These are phyloP conservation scores for Haplographium delicatum DNA, from an alignment of 495 filamentous ascomycete genomes.

Conservation along the genomic window DNA sequence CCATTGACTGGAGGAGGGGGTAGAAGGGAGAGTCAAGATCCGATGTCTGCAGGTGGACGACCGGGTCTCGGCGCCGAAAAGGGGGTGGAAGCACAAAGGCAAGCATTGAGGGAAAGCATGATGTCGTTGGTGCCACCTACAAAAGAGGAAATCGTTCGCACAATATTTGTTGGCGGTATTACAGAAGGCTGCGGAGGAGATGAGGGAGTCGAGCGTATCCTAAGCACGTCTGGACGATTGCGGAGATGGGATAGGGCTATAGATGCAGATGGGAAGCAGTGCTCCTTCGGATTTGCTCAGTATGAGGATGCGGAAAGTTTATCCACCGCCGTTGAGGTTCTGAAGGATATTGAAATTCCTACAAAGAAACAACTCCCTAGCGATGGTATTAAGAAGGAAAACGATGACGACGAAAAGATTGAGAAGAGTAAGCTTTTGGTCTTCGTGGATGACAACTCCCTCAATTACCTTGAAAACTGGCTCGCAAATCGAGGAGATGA, in stretches of 20 bases:
- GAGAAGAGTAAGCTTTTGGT: conserved; percentile 70
- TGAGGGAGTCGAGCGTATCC: conserved; percentile 75
- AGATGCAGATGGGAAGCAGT: conserved; percentile 77
- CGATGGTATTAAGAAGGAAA: conserved; percentile 37
- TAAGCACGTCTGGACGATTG: conserved; percentile 71
- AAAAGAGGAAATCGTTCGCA: conserved; percentile 82
- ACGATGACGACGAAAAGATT: conserved; percentile 46
- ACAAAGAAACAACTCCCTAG: conserved; percentile 60
- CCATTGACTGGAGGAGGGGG: conserved; percentile 42
- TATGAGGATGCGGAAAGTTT: conserved; percentile 91
- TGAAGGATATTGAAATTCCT: conserved; percentile 83
- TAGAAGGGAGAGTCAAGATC: conserved; percentile 34
- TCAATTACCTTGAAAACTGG: conserved; percentile 77
- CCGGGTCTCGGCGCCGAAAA: conserved; percentile 62
- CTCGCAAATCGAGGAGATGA: conserved; percentile 60
- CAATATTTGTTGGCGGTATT: conserved; percentile 85
- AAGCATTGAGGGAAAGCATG: conserved; percentile 67
- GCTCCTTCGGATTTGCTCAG: conserved; percentile 93
- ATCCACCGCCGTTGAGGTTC: conserved; percentile 76
- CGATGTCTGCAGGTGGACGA: conserved; percentile 44
- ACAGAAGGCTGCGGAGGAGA: conserved; percentile 73
- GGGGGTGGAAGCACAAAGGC: conserved; percentile 60
- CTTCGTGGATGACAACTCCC: conserved; percentile 73
- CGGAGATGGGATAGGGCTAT: conserved; percentile 80
- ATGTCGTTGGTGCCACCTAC: conserved; percentile 79